phyloP scores from a whole-genome alignment of 129 eudicot species.

The Flaveria sonorensis region DNA sequence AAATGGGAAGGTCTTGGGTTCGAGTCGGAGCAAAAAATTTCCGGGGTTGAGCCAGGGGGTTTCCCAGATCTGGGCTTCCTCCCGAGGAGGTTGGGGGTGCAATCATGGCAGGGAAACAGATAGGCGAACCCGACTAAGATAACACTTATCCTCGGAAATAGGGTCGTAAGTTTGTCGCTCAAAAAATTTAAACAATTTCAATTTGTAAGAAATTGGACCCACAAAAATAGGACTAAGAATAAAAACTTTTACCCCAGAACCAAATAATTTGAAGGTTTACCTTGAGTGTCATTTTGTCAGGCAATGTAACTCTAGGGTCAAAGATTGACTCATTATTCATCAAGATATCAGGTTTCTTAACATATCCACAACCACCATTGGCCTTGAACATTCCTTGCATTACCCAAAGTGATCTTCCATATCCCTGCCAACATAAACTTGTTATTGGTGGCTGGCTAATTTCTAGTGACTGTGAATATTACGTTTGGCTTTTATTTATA shows the following conservation, averaged over 20 bases:
- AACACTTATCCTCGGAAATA: too few relatives aligned
- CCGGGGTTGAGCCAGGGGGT: too few relatives aligned
- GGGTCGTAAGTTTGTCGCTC: too few relatives aligned
- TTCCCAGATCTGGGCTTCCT: too few relatives aligned
- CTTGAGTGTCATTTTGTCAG: conserved; percentile 62
- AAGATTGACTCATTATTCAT: conserved; percentile 53
- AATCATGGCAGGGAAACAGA: too few relatives aligned
- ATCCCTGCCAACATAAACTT: conserved; percentile 53
- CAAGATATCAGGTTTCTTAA: conserved; percentile 80
- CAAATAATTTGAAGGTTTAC: conserved; percentile 36
- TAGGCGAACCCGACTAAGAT: too few relatives aligned
- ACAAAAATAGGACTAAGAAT: conserved; percentile 9
- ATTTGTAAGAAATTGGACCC: neutral
- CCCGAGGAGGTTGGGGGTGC: too few relatives aligned
- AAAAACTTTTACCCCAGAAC: neutral
- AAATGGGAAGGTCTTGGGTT: too few relatives aligned
- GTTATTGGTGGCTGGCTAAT: neutral
- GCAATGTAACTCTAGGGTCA: conserved; percentile 60
- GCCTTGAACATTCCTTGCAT: conserved; percentile 99
- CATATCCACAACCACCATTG: conserved; percentile 95
- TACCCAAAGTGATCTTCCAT: conserved; percentile 92
- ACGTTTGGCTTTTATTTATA: neutral
- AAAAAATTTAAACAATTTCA: neutral
- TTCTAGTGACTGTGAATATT: neutral
- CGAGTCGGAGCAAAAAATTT: too few relatives aligned